Percentiles rank a stretch among this genome's conserved stretches.
These are phyloP conservation scores for Hanseniaspora sp. DNA, from an alignment of 1,139 yeast genomes.

Conservation along the genomic window DNA sequence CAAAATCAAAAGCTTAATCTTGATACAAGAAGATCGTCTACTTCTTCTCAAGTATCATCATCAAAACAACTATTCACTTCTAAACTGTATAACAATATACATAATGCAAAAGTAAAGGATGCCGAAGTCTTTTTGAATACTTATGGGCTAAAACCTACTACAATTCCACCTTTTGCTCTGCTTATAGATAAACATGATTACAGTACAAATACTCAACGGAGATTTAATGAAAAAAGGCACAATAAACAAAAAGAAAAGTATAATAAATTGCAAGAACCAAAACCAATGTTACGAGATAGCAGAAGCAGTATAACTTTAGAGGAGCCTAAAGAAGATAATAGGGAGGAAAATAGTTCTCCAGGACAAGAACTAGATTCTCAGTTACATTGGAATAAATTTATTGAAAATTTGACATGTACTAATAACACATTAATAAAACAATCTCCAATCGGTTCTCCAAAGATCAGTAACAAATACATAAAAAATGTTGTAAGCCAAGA, in stretches of 20 bases:
- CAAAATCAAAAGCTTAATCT: background rate
- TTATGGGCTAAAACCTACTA: constrained; percentile 26
- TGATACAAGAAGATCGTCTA: background rate
- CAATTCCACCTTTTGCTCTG: constrained; percentile 30
- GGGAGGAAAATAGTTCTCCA: background rate
- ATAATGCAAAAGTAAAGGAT: background rate
- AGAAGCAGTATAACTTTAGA: too few relatives aligned
- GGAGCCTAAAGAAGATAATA: background rate
- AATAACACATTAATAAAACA: background rate
- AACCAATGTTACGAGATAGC: background rate
- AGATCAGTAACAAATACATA: background rate
- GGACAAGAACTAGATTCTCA: background rate
- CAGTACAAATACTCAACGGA: constrained; percentile 11
- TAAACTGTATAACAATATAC: background rate
- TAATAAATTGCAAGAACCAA: background rate
- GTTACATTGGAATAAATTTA: constrained; percentile 17
- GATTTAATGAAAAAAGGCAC: constrained; percentile 11
- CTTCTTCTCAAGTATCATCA: background rate
- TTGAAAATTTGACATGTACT: constrained; percentile 3
- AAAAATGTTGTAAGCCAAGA: background rate
- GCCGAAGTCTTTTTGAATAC: constrained; percentile 21
- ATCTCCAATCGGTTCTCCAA: background rate
- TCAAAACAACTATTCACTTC: background rate
- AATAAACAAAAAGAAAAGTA: constrained; percentile 8
- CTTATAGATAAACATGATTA: constrained; percentile 17